These are phyloP conservation scores for Aspergillus fumigatiaffinis DNA, from an alignment of 2,329 filamentous ascomycete species.

Conservation along the genomic window DNA sequence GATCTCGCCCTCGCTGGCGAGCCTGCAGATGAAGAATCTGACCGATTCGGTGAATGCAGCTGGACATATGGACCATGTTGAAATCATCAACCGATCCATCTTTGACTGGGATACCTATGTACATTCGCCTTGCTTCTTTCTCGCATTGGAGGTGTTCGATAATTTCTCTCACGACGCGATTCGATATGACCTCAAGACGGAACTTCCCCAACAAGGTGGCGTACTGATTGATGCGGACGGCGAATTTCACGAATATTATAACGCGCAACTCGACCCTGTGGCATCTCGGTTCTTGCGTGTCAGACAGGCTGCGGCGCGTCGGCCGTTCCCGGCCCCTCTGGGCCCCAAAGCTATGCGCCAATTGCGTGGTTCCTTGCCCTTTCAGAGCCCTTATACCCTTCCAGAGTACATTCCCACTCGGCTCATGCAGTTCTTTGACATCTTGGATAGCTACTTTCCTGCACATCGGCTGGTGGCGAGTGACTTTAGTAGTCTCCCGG, in stretches of 20 bases:
- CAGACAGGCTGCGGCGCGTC: conserved; percentile 65
- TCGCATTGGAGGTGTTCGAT: conserved; percentile 97
- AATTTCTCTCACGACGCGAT: conserved; percentile 96
- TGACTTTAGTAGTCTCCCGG: conserved; percentile 83
- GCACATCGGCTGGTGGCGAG: conserved; percentile 82
- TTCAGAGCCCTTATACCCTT: conserved; percentile 69
- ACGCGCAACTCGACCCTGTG: conserved; percentile 72
- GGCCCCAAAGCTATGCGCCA: conserved; percentile 54
- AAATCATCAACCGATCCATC: conserved; percentile 91
- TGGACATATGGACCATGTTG: conserved; percentile 79
- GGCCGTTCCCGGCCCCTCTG: conserved; percentile 41
- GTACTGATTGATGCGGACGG: conserved; percentile 81
- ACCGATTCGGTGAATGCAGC: conserved; percentile 61
- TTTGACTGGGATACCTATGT: conserved; percentile 90
- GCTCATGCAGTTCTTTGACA: conserved; percentile 94
- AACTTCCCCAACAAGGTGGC: conserved; percentile 78
- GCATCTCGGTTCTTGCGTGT: conserved; percentile 78
- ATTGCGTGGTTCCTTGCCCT: conserved; percentile 62
- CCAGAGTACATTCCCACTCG: conserved; percentile 94
- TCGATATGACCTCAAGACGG: conserved; percentile 80
- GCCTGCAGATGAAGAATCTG: conserved; percentile 70
- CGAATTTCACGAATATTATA: conserved; percentile 95
- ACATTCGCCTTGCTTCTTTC: conserved; percentile 93
- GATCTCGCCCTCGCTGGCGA: conserved; percentile 78
- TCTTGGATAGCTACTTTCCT: conserved; percentile 83